phyloP scores from a whole-genome alignment of 306 rosid species.

The Potentilla sterilis region DNA sequence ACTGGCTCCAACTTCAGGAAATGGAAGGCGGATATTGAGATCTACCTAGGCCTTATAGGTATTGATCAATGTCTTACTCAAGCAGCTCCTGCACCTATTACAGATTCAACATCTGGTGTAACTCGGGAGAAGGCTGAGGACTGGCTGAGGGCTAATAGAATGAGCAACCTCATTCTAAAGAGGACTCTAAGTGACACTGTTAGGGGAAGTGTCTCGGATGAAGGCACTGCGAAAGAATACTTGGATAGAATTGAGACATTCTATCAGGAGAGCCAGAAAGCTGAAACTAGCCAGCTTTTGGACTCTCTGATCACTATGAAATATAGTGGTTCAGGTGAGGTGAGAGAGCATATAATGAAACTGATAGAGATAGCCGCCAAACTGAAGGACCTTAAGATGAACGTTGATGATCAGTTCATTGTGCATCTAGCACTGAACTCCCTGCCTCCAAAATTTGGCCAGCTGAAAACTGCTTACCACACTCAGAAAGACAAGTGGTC shows the following conservation, averaged over 20 bases:
- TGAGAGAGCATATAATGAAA: background rate
- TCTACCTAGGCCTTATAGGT: background rate
- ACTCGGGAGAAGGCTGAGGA: background rate
- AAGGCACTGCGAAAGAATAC: background rate
- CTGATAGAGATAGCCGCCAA: background rate
- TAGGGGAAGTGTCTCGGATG: background rate
- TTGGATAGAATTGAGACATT: no score
- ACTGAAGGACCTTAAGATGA: background rate
- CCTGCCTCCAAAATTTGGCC: background rate
- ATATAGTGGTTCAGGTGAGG: background rate
- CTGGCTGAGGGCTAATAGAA: background rate
- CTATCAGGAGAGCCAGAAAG: background rate
- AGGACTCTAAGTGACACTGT: background rate
- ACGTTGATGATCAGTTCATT: background rate
- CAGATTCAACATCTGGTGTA: background rate
- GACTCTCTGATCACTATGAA: no score
- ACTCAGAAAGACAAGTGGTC: background rate
- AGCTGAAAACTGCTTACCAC: background rate
- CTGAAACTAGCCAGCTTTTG: background rate
- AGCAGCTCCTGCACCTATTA: background rate
- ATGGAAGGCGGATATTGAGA: background rate
- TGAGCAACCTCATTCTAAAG: background rate
- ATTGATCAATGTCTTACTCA: background rate
- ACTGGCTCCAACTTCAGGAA: background rate
- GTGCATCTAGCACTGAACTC: background rate